Base-by-base conservation (phyloP, 148 eudicot species). In the Bassia scoparia region DNA sequence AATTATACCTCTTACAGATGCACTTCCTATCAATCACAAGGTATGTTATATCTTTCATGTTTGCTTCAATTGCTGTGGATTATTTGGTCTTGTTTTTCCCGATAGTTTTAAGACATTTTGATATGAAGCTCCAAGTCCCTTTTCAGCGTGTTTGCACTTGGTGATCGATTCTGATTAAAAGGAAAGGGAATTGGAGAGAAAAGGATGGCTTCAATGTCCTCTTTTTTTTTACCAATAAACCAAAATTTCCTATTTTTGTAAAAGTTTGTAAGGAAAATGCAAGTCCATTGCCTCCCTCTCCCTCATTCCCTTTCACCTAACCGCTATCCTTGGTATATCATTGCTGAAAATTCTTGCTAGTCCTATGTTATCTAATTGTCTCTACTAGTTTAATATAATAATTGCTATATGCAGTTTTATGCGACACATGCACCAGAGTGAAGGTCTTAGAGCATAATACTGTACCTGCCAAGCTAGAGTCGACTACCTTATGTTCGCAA, bases 21-120 rank as follows among this genome's bases (percentile, higher is more conserved):
- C 99, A 49, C 79, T 96, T 60, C 99, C 99, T 31, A 91, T 96
- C 65, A 83, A 90, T 81, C 96, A 97, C 62, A 96, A 96, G 99
- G 99, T 93, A 71, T 44, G 46, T 46, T 69, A 35, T 21, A 52
- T 61, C 21, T n/a, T 33, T 11, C 17, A 16, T 26, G 23, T 26
- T 53, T 56, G 20, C 61, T 35, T 27, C 58, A 20, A 31, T 43
- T 41, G 34, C 23, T 71, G 6, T 54, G 61, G 29, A 35, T 53
- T 44, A 31, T 23, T 31, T 64, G 14, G 66, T 41, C 17, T 17
- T 26, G 6, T 44, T 31, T 4, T 48, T 5, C 27, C 34, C 34
- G 0, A 18, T 16, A 18, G 3, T 60, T 30, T 8, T 59, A 59
- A 0, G 56, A 30, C 38, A 11, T 35, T 37, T 13, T 27, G 24